Evolutionary conservation across 371 early-diverging fungal species (phyloP).

Genomic region (Zychaea mexicana): DNA sequence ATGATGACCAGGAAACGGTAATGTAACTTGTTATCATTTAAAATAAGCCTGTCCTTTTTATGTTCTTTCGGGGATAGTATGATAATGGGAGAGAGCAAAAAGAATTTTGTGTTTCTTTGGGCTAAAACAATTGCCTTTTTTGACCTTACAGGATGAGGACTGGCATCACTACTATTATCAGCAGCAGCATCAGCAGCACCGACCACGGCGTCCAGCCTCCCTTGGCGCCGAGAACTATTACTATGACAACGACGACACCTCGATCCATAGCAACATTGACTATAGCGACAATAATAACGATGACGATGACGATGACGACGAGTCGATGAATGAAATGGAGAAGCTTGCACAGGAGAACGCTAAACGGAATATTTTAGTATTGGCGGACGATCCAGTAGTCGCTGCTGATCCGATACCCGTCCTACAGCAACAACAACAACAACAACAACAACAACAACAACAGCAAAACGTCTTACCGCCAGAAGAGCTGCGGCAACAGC

Average conservation of each 20-base stretch:
- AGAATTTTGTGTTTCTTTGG: background rate
- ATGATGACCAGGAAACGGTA: background rate
- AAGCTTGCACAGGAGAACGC: constrained; percentile 9
- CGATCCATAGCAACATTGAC: background rate
- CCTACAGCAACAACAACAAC: background rate
- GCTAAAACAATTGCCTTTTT: constrained; percentile 3
- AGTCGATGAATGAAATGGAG: constrained; percentile 9
- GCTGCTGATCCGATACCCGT: background rate
- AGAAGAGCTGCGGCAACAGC: background rate
- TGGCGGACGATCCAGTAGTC: background rate
- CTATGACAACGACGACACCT: background rate
- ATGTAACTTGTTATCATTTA: too few relatives aligned
- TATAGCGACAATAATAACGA: background rate
- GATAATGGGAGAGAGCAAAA: background rate
- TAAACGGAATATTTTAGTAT: background rate
- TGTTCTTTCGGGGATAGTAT: background rate
- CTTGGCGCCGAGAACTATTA: background rate
- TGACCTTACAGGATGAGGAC: background rate
- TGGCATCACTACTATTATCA: background rate
- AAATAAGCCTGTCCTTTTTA: background rate
- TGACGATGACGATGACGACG: constrained; percentile 12
- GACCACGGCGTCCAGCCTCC: background rate
- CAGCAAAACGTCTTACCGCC: background rate
- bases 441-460: background rate
- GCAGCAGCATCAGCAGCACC: background rate